Evolutionary conservation across 495 filamentous ascomycete genomes (phyloP).

Genomic region (Aspergillus campestris): DNA sequence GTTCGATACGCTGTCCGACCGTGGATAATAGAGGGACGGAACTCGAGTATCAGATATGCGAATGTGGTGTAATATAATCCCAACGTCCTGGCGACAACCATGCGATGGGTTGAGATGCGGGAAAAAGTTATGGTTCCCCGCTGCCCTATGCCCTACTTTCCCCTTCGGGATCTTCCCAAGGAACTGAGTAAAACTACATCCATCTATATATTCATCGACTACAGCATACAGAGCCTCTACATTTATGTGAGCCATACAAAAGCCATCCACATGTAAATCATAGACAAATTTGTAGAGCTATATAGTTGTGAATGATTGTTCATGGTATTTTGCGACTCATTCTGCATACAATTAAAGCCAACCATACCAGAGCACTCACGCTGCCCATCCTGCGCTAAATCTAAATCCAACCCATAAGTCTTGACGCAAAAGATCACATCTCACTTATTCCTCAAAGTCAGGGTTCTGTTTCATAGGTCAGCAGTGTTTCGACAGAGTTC

Average conservation of each 20-base stretch:
- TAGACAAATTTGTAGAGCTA: neutral
- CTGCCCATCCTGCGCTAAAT: slow-evolving; percentile 11
- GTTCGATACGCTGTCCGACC: neutral
- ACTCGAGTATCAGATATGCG: neutral
- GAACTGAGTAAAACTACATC: neutral
- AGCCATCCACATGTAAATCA: slow-evolving; percentile 5
- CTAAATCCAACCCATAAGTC: slow-evolving; percentile 10
- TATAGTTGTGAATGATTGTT: slow-evolving; percentile 12
- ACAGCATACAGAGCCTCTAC: neutral
- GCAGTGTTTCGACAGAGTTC: slow-evolving; percentile 9
- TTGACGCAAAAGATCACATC: slow-evolving; percentile 13
- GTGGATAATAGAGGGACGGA: neutral
- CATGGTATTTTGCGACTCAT: slow-evolving; percentile 30
- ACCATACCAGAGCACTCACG: slow-evolving; percentile 18
- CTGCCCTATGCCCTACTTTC: slow-evolving; percentile 41
- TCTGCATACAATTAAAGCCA: slow-evolving; percentile 35
- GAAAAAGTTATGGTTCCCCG: slow-evolving; percentile 25
- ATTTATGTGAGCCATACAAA: neutral
- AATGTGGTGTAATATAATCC: neutral
- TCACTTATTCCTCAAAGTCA: slow-evolving; percentile 40
- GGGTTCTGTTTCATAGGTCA: slow-evolving; percentile 38
- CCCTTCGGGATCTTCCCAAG: slow-evolving; percentile 12
- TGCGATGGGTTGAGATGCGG: neutral
- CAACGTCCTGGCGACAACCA: slow-evolving; percentile 3
- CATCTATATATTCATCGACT: neutral